These are phyloP conservation scores for sunflower (Helianthus annuus) DNA, from an alignment of 129 eudicot species.

Conservation along the genomic window HanXRQr2.0-SUNRISE NC_035446.2:107435175-107435674, in stretches of 20 bases:
- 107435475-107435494: neutral
- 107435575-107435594: neutral
- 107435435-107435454: neutral
- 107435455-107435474: neutral
- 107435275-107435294: conserved; percentile 30
- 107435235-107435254: too few species aligned
- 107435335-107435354: neutral
- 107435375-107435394: neutral
- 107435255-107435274: conserved; percentile 26
- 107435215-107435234: too few species aligned
- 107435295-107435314: conserved; percentile 23
- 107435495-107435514: too few species aligned
- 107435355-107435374: too few species aligned
- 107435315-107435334: neutral
- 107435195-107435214: too few species aligned
- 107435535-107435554: neutral
- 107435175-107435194: too few species aligned
- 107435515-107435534: neutral
- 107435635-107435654: neutral
- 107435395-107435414: neutral
- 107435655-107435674: conserved; percentile 6
- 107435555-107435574: too few species aligned
- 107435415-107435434: neutral
- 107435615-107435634: neutral
- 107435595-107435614: neutral